Conservation (phyloP, 1,139 yeast species). For the Yamadazyma membranifaciens region DNA sequence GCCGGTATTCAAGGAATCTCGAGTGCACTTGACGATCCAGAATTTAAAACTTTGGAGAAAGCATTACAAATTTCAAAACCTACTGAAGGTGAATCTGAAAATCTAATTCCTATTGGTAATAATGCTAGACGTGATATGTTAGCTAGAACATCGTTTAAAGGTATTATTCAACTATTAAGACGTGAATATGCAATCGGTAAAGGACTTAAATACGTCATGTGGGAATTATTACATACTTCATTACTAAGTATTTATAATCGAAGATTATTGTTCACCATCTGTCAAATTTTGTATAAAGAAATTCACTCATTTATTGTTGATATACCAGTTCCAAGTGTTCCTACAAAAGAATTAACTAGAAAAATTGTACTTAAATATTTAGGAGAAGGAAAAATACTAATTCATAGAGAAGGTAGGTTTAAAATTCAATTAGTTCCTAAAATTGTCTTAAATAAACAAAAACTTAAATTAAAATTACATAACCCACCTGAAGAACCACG, state of each 20-base stretch:
- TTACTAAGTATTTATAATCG: constrained; percentile 58
- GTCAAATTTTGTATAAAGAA: constrained; percentile 67
- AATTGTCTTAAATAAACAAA: constrained; percentile 11
- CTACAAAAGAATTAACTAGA: constrained; percentile 50
- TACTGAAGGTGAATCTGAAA: constrained; percentile 6
- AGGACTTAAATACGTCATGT: constrained; percentile 58
- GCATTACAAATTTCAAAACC: constrained; percentile 22
- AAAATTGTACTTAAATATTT: constrained; percentile 57
- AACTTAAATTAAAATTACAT: constrained; percentile 20
- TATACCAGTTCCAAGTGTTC: constrained; percentile 59
- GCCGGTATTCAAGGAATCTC: constrained; percentile 69
- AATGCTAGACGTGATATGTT: constrained; percentile 42
- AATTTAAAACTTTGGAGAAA: constrained; percentile 42
- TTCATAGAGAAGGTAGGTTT: constrained; percentile 45
- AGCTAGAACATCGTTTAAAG: constrained; percentile 50
- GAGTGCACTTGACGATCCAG: constrained; percentile 56
- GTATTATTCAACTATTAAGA: constrained; percentile 66
- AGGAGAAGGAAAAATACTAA: constrained; percentile 46
- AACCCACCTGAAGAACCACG: constrained; percentile 10
- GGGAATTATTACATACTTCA: constrained; percentile 71
- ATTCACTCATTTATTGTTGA: constrained; percentile 58
- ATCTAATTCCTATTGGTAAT: constrained; percentile 30
- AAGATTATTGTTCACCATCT: constrained; percentile 61
- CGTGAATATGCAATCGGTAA: constrained; percentile 63
- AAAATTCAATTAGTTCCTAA: constrained; percentile 38